Base-by-base conservation (phyloP, 352 stramenopile genomes). In the Blastocystis sp. region DNA sequence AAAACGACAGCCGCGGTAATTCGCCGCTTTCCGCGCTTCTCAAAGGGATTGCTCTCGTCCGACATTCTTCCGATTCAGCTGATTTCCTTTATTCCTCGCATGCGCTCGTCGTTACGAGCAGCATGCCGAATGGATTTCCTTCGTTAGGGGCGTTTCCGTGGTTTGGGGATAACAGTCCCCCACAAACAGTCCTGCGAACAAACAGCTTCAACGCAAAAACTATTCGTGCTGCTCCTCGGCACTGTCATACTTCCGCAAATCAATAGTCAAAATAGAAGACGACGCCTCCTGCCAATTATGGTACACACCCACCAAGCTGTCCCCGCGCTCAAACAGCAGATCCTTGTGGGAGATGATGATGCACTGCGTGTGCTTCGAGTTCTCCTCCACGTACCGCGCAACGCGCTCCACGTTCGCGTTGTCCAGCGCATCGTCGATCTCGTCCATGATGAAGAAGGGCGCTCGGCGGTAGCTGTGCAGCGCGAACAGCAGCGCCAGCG, bases 361-460 rank as follows among this genome's bases (percentile, higher is more conserved):
- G 91, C 96, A 98, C 91, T 99, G 96, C 91, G 98, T 98, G 90
- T 97, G 94, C 77, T 94, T 94, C 24, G 88, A 92, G 78, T 94
- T 95, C 69, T 92, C 92, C 26, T 94, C 93, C 79, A 99, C 98
- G 91, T 98, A 99, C 60, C 96, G 97, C 67, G 95, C 97, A 0
- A 99, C 96, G 91, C 98, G 98, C 91, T 98, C 96, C 66, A 99
- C 96, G 91, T 99, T 99, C 76, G 98, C 96, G 90, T 98, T 99
- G 92, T 99, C 97, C 37, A 99, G 92, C 16, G 97, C 97, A 2
- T 97, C 97, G 93, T 99, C 97, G 33, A 99, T 96, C 93, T 99
- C 97, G 91, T 99, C 97, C 91, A 99, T 97, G 26, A 99, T 96
- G 90, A 99, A 99, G 91, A 99, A 99, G 0, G 95, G 95, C 0